Base-by-base conservation (phyloP, 2,329 filamentous ascomycete species). In the Trichoderma oligosporum region DNA sequence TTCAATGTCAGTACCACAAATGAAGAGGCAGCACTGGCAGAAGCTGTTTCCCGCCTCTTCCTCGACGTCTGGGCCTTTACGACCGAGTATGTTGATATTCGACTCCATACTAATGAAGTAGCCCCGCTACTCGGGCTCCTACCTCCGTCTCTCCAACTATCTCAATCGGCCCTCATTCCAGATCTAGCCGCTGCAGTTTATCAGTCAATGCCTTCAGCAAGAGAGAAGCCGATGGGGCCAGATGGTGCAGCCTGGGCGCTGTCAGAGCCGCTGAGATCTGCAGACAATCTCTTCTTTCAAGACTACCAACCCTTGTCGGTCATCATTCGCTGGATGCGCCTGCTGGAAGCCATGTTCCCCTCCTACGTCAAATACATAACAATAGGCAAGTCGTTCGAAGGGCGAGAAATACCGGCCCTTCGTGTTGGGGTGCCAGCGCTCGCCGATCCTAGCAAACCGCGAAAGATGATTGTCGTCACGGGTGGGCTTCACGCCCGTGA, bases 401-500 rank as follows among this genome's bases (percentile, higher is more conserved):
- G 90, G 4, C 87, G 91, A 56, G 87, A 92, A 59, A 97, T 99
- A 56, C 82, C 84, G 9, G 93, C 86, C 1, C 76, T 99, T 20
- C 85, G 88, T 60, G 80, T 97, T 4, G 90, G 92, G 16, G 80
- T 66, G 76, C 77, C 68, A 65, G 76, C 44, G 66, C 76, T 54
- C 67, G 58, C 79, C 25, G 71, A 79, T 6, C 65, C 74, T 2
- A 67, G 71, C 4, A 66, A 68, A 11, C 79, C 77, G 4, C 83
- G 89, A 48, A 90, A 90, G 70, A 93, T 89, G 0, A 84, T 96
- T 57, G 77, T 96, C 49, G 78, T 99, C 18, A 86, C 86, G 4
- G 94, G 91, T 54, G 93, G 93, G 47, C 80, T 89, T n/a, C 94
- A 97, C 71, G 93, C 92, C 3, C 84, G 94, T 35, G 94, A 99